A percentile compares a stretch with the other conserved stretches of the same genome.
Conservation (phyloP, 1,284 basidiomycete species). For the Microbotryum saponariae region DNA sequence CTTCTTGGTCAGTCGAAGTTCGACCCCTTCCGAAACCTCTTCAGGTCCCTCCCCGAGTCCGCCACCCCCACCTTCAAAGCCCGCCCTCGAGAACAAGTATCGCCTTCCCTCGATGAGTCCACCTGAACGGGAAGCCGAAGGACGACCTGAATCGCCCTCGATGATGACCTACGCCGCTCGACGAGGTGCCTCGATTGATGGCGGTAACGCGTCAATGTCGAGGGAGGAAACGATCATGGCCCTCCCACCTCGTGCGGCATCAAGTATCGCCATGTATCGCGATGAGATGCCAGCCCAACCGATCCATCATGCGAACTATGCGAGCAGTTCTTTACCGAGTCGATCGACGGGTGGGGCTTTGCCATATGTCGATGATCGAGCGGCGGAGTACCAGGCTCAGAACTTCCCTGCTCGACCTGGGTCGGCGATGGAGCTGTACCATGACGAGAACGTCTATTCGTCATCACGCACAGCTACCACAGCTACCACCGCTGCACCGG, state of each 20-base stretch:
- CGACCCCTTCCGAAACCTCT: neutral
- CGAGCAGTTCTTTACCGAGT: too few relatives aligned
- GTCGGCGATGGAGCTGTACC: constrained; percentile 12
- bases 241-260: constrained; percentile 1
- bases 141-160: neutral
- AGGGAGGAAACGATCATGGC: neutral
- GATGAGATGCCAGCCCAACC: neutral
- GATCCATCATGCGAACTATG: too few relatives aligned
- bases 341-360: too few relatives aligned
- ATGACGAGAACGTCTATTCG: constrained; percentile 20
- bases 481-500: neutral
- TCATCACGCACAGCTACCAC: neutral
- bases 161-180: neutral
- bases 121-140: neutral
- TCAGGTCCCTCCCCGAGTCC: too few relatives aligned
- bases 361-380: neutral
- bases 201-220: neutral
- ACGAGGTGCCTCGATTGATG: neutral
- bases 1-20: constrained; percentile 15
- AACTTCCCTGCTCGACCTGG: neutral
- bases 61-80: neutral
- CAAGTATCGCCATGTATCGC: constrained; percentile 17
- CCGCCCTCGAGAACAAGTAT: neutral
- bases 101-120: neutral
- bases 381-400: neutral